These are phyloP conservation scores for Macrotyloma uniflorum DNA, from an alignment of 306 rosid species.

Conservation along the genomic window DNA sequence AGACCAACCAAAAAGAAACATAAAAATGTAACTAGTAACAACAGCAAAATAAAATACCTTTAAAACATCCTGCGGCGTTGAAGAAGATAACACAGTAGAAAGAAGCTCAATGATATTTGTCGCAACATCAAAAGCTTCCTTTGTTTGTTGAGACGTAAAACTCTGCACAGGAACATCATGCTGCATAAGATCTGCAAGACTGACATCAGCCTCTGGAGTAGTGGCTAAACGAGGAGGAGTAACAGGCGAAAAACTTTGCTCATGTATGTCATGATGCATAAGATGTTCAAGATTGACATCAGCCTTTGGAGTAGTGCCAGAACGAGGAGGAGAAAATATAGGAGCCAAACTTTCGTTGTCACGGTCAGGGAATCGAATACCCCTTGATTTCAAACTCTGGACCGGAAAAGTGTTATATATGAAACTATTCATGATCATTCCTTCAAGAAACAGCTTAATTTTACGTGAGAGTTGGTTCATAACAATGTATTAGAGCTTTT, in stretches of 20 bases:
- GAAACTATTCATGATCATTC: not conserved
- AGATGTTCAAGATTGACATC: slow-evolving; percentile 46
- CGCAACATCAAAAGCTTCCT: slow-evolving; percentile 86
- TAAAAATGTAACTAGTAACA: not conserved
- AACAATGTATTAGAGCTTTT: not conserved
- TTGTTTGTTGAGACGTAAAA: slow-evolving; percentile 65
- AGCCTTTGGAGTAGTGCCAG: slow-evolving; percentile 49
- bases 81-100: slow-evolving; percentile 69
- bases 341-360: slow-evolving; percentile 86
- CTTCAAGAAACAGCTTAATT: not conserved
- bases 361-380: slow-evolving; percentile 85
- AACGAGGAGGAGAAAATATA: slow-evolving; percentile 65
- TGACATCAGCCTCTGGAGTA: slow-evolving; percentile 46
- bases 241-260: slow-evolving; percentile 50
- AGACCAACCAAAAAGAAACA: not conserved
- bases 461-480: not conserved
- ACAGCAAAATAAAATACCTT: slow-evolving; percentile 51
- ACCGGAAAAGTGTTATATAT: slow-evolving; percentile 6
- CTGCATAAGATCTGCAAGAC: slow-evolving; percentile 47
- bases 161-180: slow-evolving; percentile 47
- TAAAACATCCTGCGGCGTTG: slow-evolving; percentile 62
- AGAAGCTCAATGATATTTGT: slow-evolving; percentile 85
- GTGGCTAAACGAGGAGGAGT: not conserved
- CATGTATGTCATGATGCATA: slow-evolving; percentile 47
- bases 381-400: slow-evolving; percentile 86